Evolutionary conservation across 1,284 basidiomycete species (phyloP), one percentile per base, ranked within the genome.

Genomic region (Trichosporon inkin): DNA sequence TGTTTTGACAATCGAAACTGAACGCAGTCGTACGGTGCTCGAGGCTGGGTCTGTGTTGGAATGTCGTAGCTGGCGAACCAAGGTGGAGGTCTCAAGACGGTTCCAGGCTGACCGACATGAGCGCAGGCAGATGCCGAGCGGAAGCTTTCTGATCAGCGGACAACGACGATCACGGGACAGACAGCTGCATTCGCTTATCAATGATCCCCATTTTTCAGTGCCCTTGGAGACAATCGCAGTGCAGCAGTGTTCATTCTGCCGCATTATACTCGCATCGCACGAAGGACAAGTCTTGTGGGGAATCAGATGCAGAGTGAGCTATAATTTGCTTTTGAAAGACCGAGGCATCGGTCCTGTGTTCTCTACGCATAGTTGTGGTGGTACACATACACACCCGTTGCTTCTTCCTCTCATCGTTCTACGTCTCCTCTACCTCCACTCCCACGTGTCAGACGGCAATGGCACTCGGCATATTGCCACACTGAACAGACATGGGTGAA

Each of bases 311-410:
- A 49, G 44, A 49, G 44, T 28, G 44, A 49, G 28, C 24, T 49
- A 24, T 49, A 49, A 24, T 49, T 49, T 28, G 44, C 44, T 49
- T 49, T 49, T 49, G 28, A n/a, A 17, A 10, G 22, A 32, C 44
- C 44, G 17, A 1, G 10, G 13, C 13, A 22, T 16, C 6, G 44
- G 44, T 17, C 39, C 44, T 32, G 44, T 49, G 44, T 16, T 49
- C 28, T 49, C 44, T 49, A 49, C 44, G 44, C 16, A 49, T 49
- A 24, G 44, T 32, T 32, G 28, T 49, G 44, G 44, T 49, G 44
- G 22, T 49, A 49, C 44, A 49, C 44, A 28, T 49, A 49, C 44
- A 49, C 44, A 49, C 44, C 44, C 24, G 44, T 49, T 49, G 44
- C 44, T 49, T 10, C 41, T 47, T 47, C 14, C 41, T 24, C 44